phyloP scores from a whole-genome alignment of 495 filamentous ascomycete genomes.

The Recurvomyces mirabilis region DNA sequence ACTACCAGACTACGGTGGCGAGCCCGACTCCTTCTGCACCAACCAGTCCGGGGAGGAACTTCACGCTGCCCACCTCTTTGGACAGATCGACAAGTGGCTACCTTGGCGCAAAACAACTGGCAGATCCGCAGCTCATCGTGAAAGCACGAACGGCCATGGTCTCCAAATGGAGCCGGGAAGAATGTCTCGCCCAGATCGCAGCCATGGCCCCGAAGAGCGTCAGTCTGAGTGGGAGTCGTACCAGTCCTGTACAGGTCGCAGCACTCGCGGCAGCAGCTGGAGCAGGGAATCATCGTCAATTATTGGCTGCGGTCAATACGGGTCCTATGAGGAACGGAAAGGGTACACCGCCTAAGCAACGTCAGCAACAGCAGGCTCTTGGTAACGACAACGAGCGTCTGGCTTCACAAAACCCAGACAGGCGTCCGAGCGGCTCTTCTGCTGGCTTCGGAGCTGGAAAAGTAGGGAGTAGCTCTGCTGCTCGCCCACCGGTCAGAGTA shows the following conservation, averaged over 20 bases:
- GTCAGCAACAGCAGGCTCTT: constrained; percentile 9
- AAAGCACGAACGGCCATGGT: constrained; percentile 62
- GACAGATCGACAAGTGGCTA: constrained; percentile 3
- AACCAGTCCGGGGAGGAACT: constrained; percentile 10
- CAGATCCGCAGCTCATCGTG: constrained; percentile 29
- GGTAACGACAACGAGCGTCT: constrained; percentile 1
- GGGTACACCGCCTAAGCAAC: constrained; percentile 36
- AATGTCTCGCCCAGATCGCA: constrained; percentile 54
- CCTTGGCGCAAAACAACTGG: constrained; percentile 6
- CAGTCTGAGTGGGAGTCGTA: constrained; percentile 50
- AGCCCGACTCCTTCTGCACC: constrained; percentile 48
- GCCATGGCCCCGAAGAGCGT: constrained; percentile 52
- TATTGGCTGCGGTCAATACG: constrained; percentile 12
- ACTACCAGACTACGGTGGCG: constrained; percentile 61
- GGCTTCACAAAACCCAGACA: constrained; percentile 10
- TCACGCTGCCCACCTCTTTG: constrained; percentile 3
- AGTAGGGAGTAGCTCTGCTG: constrained; percentile 38
- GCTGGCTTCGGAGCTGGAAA: constrained; percentile 1
- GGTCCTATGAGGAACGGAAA: constrained; percentile 3
- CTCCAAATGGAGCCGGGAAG: constrained; percentile 65
- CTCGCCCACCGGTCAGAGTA: constrained; percentile 39
- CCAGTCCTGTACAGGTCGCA: constrained; percentile 37
- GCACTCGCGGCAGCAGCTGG: constrained; percentile 7
- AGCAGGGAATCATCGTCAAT: constrained; percentile 9
- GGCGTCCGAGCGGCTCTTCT: constrained; percentile 9